Evolutionary conservation across 2,329 filamentous ascomycete species (phyloP).

Genomic region (Paraphoma chrysanthemicola): DNA sequence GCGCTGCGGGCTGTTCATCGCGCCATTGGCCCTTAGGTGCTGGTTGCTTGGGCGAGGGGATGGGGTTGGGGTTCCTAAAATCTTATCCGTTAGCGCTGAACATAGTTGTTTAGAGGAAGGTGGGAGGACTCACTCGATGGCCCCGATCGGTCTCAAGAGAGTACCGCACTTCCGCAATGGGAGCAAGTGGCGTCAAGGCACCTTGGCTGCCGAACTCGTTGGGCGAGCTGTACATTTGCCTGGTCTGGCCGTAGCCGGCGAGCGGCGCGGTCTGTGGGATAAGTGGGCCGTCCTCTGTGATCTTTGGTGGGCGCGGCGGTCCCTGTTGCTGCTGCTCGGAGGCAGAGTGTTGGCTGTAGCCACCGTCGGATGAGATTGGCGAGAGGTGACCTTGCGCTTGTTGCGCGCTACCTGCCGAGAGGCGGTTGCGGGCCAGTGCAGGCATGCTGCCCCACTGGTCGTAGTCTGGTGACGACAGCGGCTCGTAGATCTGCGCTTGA

Average conservation of each 20-base stretch:
- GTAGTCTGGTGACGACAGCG: conserved; percentile 49
- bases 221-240: conserved; percentile 48
- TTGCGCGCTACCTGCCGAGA: conserved; percentile 42
- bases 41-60: conserved; percentile 38
- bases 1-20: conserved; percentile 43
- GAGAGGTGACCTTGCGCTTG: conserved; percentile 43
- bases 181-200: conserved; percentile 52
- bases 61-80: conserved; percentile 34
- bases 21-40: conserved; percentile 28
- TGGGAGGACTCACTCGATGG: conserved; percentile 28
- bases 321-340: conserved; percentile 46
- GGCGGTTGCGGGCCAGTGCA: conserved; percentile 48
- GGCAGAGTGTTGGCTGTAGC: conserved; percentile 48
- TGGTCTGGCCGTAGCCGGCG: conserved; percentile 46
- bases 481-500: conserved; percentile 72
- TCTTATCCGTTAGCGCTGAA: conserved; percentile 28
- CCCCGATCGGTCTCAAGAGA: conserved; percentile 56
- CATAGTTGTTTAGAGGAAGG: neutral
- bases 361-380: conserved; percentile 48
- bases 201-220: conserved; percentile 47
- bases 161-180: conserved; percentile 60
- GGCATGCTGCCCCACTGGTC: conserved; percentile 58
- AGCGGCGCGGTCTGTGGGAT: conserved; percentile 59
- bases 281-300: conserved; percentile 65
- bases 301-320: conserved; percentile 61